Evolutionary conservation across 2,329 filamentous ascomycete species (phyloP), one percentile per base, ranked within the genome.

Genomic region (Chaetomiaceae sp.): DNA sequence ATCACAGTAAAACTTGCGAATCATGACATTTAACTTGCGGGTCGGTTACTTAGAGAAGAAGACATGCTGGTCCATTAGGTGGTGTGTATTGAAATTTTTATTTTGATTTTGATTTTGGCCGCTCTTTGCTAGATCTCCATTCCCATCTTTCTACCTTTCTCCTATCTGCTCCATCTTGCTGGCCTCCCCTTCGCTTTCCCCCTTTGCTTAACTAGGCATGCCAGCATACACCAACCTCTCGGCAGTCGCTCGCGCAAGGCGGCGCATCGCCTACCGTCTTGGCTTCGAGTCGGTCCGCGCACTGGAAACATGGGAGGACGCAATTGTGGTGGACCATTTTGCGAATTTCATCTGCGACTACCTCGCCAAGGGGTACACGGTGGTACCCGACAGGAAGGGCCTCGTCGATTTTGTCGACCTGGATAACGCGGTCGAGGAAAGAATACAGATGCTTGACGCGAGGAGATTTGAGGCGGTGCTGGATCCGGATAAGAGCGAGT

Each of bases 291-390:
- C 51, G 10, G 33, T 42, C 13, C 16, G 16, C 11, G 47, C 29
- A 2, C 53, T 57, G 27, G 40, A 47, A 14, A 7, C n/a, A 10
- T 57, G 54, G 54, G 54, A 57, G 32, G 48, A 54, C 8, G 47
- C 47, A 14, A 34, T 54, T 23, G 54, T 51, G 5, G 9, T 51
- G 8, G 51, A 54, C 54, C 54, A 57, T 29, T 51, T 57, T 14
- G 47, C 51, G 20, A 51, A 48, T 38, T 57, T 57, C 25, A 45
- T 57, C 21, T 54, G 47, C 54, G 51, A 57, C 33, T 57, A 57
- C 34, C 44, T 57, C 5, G 51, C 51, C 3, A 36, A 7, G 11
- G 54, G 54, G 1, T 51, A 54, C 43, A 51, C 54, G 4, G 21
- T 54, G 20, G 37, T 41, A 20, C 54, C 54, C 5, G 47, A 51